A percentile compares a stretch with the other conserved stretches of the same genome.
Conservation (phyloP, 768 basidiomycete species). For the Solioccasus polychromus region DNA sequence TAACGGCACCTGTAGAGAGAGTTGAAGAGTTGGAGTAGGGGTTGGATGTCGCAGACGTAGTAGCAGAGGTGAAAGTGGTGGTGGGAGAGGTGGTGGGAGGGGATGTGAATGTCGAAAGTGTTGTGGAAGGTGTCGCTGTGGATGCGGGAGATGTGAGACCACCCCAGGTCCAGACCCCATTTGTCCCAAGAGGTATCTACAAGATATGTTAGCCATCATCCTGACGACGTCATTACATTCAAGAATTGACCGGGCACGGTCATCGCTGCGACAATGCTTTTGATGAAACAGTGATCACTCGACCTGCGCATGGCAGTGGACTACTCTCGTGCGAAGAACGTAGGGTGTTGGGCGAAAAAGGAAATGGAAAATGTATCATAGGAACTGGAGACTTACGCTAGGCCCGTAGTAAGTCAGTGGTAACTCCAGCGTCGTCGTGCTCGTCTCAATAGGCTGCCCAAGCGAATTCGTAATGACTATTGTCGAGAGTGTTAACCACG, state of each 20-base stretch:
- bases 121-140: conserved; percentile 26
- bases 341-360: neutral
- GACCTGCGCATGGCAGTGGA: neutral
- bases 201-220: conserved; percentile 11
- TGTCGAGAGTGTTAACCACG: conserved; percentile 65
- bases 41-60: conserved; percentile 25
- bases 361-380: neutral
- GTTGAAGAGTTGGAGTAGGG: conserved; percentile 28
- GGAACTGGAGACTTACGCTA: conserved; percentile 54
- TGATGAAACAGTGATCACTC: neutral
- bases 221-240: conserved; percentile 11
- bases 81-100: conserved; percentile 27
- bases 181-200: conserved; percentile 71
- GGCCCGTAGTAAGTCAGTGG: conserved; percentile 84
- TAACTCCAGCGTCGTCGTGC: conserved; percentile 57
- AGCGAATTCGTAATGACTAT: conserved; percentile 50
- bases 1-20: conserved; percentile 29
- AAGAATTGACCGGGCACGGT: neutral
- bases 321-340: neutral
- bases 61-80: conserved; percentile 19
- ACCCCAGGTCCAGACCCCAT: conserved; percentile 67
- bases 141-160: conserved; percentile 65
- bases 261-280: neutral
- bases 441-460: conserved; percentile 54
- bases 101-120: conserved; percentile 30